phyloP scores from a whole-genome alignment of 805 yeast genomes.

The Monosporozyma yasuniensis region DNA sequence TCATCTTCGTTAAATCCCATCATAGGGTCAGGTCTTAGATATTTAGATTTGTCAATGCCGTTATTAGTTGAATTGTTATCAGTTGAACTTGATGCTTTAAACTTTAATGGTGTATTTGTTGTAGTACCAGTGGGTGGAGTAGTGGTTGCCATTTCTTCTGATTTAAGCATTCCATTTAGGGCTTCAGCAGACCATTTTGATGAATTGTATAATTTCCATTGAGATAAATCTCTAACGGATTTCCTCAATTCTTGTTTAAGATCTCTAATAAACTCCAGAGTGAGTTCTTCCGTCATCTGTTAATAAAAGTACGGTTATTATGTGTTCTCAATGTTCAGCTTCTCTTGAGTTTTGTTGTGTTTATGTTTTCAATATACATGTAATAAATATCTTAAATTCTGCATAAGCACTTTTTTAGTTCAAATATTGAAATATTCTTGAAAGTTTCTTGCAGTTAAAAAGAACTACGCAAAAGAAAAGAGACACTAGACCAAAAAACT shows the following conservation, averaged over 20 bases:
- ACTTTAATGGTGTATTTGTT: conserved; percentile 18
- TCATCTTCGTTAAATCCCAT: conserved; percentile 28
- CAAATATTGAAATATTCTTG: not conserved
- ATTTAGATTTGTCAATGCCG: conserved; percentile 7
- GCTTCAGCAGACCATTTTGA: conserved; percentile 87
- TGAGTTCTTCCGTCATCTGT: not conserved
- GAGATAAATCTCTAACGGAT: conserved; percentile 39
- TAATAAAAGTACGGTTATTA: not conserved
- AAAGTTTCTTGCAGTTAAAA: not conserved
- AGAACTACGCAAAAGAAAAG: not conserved
- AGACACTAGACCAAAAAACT: not conserved
- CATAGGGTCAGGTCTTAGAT: conserved; percentile 2
- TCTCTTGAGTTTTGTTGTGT: not conserved
- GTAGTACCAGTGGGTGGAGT: conserved; percentile 7
- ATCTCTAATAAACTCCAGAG: conserved; percentile 12
- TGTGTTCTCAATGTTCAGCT: not conserved
- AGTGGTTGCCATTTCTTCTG: not conserved
- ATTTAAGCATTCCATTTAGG: conserved; percentile 43
- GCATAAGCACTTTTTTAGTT: not conserved
- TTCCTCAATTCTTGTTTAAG: conserved; percentile 14
- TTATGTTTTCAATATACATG: not conserved
- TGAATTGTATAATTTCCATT: conserved; percentile 55
- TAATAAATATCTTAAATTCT: not conserved
- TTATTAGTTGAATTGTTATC: not conserved
- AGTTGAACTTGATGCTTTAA: conserved; percentile 6